A percentile compares a stretch with the other conserved stretches of the same genome.
phyloP scores from a whole-genome alignment of 2,329 filamentous ascomycete species.

The Fusarium sororula region DNA sequence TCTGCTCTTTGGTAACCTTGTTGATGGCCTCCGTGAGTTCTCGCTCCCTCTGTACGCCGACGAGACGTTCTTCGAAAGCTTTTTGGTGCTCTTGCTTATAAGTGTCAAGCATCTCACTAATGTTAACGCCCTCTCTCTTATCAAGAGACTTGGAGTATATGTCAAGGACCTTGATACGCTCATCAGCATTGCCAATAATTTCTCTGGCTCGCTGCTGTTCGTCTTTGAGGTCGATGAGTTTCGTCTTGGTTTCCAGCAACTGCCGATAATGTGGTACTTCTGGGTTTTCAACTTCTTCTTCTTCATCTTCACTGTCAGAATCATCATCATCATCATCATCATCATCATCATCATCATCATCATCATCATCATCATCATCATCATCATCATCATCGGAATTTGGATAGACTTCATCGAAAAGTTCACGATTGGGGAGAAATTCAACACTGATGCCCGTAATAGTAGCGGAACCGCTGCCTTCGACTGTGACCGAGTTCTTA shows the following conservation, averaged over 20 bases:
- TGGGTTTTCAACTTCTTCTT: conserved; percentile 34
- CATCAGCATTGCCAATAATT: conserved; percentile 37
- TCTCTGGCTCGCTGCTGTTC: conserved; percentile 35
- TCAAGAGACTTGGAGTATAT: conserved; percentile 51
- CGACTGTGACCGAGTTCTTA: conserved; percentile 68
- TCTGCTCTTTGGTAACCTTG: conserved; percentile 46
- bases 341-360: conserved; percentile 49
- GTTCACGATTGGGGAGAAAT: conserved; percentile 62
- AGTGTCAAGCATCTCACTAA: conserved; percentile 50
- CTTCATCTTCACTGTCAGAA: conserved; percentile 40
- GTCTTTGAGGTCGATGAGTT: conserved; percentile 44
- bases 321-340: conserved; percentile 50
- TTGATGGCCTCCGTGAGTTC: conserved; percentile 47
- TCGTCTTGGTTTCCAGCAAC: conserved; percentile 42
- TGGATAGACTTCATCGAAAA: conserved; percentile 64
- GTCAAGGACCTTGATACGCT: conserved; percentile 54
- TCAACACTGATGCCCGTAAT: conserved; percentile 71
- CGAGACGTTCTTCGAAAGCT: conserved; percentile 53
- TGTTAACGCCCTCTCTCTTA: conserved; percentile 45
- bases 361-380: conserved; percentile 47
- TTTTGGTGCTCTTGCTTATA: conserved; percentile 56
- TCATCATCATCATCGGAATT: conserved; percentile 50
- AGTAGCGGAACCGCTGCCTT: conserved; percentile 63
- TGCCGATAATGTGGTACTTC: conserved; percentile 27
- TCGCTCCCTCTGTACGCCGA: conserved; percentile 45